phyloP scores from a whole-genome alignment of 768 basidiomycete genomes.

The Mycena capillaripes region DNA sequence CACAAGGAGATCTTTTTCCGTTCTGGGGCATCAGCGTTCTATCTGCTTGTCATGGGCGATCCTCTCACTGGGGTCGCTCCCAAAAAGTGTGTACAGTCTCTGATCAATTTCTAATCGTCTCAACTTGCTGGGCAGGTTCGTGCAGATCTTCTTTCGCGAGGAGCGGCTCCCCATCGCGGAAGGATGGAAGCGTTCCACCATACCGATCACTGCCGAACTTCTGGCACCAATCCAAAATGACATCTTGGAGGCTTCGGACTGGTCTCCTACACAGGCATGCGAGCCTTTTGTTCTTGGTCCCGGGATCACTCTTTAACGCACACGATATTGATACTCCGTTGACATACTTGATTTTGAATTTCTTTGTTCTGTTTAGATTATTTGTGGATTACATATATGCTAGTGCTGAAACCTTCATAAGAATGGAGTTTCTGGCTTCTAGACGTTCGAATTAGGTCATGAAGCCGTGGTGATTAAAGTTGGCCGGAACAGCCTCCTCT shows the following conservation, averaged over 20 bases:
- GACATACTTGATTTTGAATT: too few species aligned
- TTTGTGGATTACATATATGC: too few species aligned
- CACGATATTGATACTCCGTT: too few species aligned
- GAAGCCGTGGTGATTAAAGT: too few species aligned
- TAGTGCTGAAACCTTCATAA: too few species aligned
- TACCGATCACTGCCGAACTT: not conserved
- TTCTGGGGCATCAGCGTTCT: not conserved
- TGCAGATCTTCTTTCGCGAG: not conserved
- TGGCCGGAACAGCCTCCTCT: too few species aligned
- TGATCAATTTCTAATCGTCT: not conserved
- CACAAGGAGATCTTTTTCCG: not conserved
- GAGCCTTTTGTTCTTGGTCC: not conserved
- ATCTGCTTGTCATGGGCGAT: not conserved
- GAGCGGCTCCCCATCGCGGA: not conserved
- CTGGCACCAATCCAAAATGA: not conserved
- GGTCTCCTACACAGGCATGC: not conserved
- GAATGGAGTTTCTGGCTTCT: too few species aligned
- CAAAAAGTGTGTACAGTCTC: not conserved
- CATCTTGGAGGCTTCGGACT: not conserved
- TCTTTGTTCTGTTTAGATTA: too few species aligned
- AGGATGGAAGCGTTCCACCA: not conserved
- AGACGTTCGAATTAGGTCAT: too few species aligned
- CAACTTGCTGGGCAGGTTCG: not conserved
- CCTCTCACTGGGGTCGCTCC: not conserved
- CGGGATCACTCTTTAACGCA: too few species aligned